phyloP scores from a whole-genome alignment of 2,329 filamentous ascomycete genomes.

The Tolypocladium amazonense region DNA sequence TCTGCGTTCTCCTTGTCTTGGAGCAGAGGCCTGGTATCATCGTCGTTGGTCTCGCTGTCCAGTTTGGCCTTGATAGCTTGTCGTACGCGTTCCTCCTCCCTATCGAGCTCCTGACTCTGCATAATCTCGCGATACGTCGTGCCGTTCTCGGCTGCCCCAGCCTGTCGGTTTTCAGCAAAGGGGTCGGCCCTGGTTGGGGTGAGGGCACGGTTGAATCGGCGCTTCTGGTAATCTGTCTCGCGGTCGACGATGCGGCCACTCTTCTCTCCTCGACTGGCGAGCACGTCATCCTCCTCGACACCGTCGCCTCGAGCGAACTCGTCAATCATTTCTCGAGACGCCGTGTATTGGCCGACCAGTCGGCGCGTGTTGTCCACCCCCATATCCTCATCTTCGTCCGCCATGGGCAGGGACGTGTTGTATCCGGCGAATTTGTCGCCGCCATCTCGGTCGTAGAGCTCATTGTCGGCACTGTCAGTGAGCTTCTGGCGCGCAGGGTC shows the following conservation, averaged over 20 bases:
- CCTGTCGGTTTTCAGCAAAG: slow-evolving; percentile 66
- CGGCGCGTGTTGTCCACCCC: slow-evolving; percentile 64
- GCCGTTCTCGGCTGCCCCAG: slow-evolving; percentile 57
- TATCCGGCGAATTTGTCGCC: slow-evolving; percentile 81
- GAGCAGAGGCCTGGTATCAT: slow-evolving; percentile 65
- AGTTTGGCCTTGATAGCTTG: slow-evolving; percentile 68
- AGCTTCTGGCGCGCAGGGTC: slow-evolving; percentile 88
- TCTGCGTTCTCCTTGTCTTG: slow-evolving; percentile 68
- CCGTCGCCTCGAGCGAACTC: slow-evolving; percentile 81
- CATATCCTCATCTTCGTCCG: slow-evolving; percentile 71
- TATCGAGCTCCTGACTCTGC: slow-evolving; percentile 80
- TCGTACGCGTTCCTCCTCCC: slow-evolving; percentile 81
- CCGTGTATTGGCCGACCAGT: slow-evolving; percentile 91
- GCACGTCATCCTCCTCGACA: slow-evolving; percentile 84
- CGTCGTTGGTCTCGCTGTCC: slow-evolving; percentile 45
- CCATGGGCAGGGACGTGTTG: slow-evolving; percentile 74
- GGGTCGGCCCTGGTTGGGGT: slow-evolving; percentile 80
- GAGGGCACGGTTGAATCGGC: slow-evolving; percentile 77
- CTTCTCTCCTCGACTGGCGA: slow-evolving; percentile 74
- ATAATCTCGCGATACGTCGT: slow-evolving; percentile 84
- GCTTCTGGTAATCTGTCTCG: slow-evolving; percentile 96
- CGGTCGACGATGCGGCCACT: slow-evolving; percentile 84
- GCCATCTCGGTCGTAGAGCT: slow-evolving; percentile 72
- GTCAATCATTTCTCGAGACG: slow-evolving; percentile 81
- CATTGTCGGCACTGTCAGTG: slow-evolving; percentile 78